Evolutionary conservation across 2,329 filamentous ascomycete species (phyloP).

Genomic region (Lecanosticta acicola): DNA sequence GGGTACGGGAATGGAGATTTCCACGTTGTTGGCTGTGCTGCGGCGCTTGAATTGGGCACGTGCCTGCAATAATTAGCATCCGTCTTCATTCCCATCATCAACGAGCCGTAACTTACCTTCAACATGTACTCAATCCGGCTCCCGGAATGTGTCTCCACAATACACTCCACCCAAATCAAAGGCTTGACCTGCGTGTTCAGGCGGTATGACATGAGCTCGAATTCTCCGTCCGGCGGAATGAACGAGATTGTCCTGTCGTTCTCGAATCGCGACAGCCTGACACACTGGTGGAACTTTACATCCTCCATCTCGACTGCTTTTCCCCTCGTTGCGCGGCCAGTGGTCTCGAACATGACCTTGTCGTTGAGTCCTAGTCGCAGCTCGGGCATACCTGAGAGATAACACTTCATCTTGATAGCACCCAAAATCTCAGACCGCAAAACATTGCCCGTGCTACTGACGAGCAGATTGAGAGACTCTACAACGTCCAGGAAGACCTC

Average conservation of each 20-base stretch:
- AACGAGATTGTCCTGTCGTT: conserved; percentile 99
- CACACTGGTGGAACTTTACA: conserved; percentile 98
- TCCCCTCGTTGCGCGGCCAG: conserved; percentile 83
- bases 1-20: conserved; percentile 93
- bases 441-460: conserved; percentile 90
- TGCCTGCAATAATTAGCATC: conserved; percentile 46
- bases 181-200: conserved; percentile 98
- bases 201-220: conserved; percentile 99
- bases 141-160: conserved; percentile 92
- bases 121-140: conserved; percentile 98
- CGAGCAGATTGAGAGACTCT: conserved; percentile 91
- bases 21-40: conserved; percentile 96
- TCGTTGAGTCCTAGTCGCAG: conserved; percentile 90
- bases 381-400: conserved; percentile 96
- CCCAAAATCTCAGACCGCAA: conserved; percentile 93
- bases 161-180: conserved; percentile 96
- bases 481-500: conserved; percentile 98
- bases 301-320: conserved; percentile 99
- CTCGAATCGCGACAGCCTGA: conserved; percentile 90
- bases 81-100: background rate
- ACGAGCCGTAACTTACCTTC: conserved; percentile 56
- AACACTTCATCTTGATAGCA: conserved; percentile 99
- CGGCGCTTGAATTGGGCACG: conserved; percentile 96
- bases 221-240: conserved; percentile 96
- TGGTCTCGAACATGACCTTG: conserved; percentile 99